phyloP scores from a whole-genome alignment of 2,329 filamentous ascomycete species.

The Teratosphaeria gauchensis region DNA sequence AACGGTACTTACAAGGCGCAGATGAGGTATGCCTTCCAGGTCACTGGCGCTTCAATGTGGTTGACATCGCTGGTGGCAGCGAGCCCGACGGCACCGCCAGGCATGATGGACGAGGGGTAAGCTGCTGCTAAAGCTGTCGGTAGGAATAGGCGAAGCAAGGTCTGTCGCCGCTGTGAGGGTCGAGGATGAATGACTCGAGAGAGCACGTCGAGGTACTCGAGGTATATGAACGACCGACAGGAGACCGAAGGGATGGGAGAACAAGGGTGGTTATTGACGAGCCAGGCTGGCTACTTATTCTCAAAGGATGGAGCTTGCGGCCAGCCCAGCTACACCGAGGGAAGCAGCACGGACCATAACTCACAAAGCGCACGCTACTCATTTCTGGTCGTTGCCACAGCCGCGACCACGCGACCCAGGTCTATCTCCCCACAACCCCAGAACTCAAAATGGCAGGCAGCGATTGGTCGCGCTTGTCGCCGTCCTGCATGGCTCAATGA shows the following conservation, averaged over 20 bases:
- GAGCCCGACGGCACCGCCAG: constrained; percentile 11
- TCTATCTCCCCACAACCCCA: background rate
- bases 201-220: background rate
- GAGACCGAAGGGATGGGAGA: background rate
- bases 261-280: background rate
- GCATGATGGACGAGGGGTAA: constrained; percentile 3
- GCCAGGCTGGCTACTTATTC: background rate
- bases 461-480: background rate
- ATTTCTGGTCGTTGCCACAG: too few species aligned
- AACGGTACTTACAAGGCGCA: constrained; percentile 4
- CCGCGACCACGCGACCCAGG: too few species aligned
- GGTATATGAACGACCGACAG: background rate
- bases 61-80: constrained; percentile 40
- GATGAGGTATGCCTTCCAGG: constrained; percentile 31
- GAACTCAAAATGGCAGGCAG: background rate
- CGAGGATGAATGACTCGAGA: background rate
- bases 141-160: background rate
- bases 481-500: background rate
- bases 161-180: background rate
- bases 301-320: background rate
- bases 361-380: too few species aligned
- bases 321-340: too few species aligned
- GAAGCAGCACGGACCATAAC: too few species aligned
- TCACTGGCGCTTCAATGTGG: constrained; percentile 44
- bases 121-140: background rate